phyloP scores from a whole-genome alignment of 208 protist species.

The Leishmania major region DNA sequence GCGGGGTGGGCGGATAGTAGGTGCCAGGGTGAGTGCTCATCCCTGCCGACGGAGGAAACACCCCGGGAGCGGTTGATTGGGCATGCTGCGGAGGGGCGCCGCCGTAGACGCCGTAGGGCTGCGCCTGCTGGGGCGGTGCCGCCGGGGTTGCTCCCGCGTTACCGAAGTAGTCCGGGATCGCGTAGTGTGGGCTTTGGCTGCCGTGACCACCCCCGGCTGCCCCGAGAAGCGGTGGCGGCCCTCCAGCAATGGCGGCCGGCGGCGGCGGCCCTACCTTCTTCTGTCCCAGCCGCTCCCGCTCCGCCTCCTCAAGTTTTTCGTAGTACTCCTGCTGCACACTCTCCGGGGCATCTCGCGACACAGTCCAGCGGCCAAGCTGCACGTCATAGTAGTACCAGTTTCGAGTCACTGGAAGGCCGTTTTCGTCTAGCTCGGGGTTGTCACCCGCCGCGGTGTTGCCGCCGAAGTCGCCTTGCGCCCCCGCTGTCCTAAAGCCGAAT shows the following conservation, averaged over 20 bases:
- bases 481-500: constrained; percentile 23
- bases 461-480: constrained; percentile 2
- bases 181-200: constrained; percentile 57
- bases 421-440: constrained; percentile 72
- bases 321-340: constrained; percentile 65
- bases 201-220: neutral
- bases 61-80: neutral
- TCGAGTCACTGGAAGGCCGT: constrained; percentile 75
- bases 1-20: constrained; percentile 1
- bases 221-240: neutral
- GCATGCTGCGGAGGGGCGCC: neutral
- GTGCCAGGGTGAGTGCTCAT: neutral
- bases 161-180: constrained; percentile 70
- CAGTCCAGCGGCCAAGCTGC: constrained; percentile 71
- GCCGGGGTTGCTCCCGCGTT: neutral
- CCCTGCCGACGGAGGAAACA: constrained; percentile 3
- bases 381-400: constrained; percentile 89
- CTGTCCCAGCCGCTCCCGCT: constrained; percentile 54
- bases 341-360: constrained; percentile 73
- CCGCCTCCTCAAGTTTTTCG: constrained; percentile 56
- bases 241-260: constrained; percentile 1
- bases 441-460: constrained; percentile 26
- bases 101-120: neutral
- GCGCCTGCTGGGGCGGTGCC: neutral
- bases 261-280: constrained; percentile 45